Evolutionary conservation across 768 basidiomycete genomes (phyloP).

Genomic region (Kwoniella sp.): DNA sequence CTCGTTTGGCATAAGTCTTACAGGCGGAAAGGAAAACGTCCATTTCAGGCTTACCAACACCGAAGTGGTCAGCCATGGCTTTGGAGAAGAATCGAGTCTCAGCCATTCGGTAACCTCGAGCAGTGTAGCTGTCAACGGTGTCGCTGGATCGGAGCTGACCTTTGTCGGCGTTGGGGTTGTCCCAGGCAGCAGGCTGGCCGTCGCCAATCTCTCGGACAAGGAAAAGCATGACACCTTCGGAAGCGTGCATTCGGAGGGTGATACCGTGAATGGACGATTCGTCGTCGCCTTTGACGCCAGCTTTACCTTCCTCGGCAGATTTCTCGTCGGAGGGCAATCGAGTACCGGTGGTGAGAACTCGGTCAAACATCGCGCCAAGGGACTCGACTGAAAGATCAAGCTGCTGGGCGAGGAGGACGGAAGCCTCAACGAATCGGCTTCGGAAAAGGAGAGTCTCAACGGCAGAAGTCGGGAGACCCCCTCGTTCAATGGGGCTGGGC

Average conservation of each 20-base stretch:
- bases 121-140: constrained; percentile 50
- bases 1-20: constrained; percentile 56
- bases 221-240: constrained; percentile 57
- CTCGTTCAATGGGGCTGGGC: constrained; percentile 21
- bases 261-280: constrained; percentile 51
- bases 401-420: constrained; percentile 51
- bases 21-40: constrained; percentile 53
- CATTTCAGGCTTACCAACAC: constrained; percentile 53
- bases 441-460: constrained; percentile 43
- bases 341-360: constrained; percentile 54
- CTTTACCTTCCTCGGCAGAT: constrained; percentile 29
- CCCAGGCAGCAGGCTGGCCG: constrained; percentile 29
- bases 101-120: constrained; percentile 54
- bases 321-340: constrained; percentile 23
- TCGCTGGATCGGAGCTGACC: constrained; percentile 29
- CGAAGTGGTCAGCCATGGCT: constrained; percentile 50
- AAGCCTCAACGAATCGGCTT: constrained; percentile 52
- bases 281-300: constrained; percentile 30
- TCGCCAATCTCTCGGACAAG: constrained; percentile 53
- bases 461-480: constrained; percentile 8
- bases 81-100: constrained; percentile 55
- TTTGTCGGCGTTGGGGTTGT: constrained; percentile 30
- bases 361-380: constrained; percentile 56
- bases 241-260: constrained; percentile 41
- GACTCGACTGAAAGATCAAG: constrained; percentile 52